Base-by-base conservation (phyloP, 2,329 filamentous ascomycete genomes). In the Chalaropsis ovoidea region DNA sequence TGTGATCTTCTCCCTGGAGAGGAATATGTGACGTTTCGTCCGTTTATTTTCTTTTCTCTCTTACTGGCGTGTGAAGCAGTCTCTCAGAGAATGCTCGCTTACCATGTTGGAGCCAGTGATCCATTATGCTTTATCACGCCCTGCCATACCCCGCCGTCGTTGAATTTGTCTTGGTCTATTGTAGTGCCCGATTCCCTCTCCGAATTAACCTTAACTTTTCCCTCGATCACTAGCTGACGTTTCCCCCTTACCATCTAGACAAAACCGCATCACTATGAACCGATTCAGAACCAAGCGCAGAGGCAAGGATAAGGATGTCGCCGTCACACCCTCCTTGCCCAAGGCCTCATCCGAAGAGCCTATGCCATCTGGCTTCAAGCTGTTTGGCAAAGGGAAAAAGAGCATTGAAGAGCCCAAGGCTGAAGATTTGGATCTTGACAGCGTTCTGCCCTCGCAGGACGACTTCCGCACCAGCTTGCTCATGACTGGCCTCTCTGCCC, bases 401-500 rank as follows among this genome's bases (percentile, higher is more conserved):
- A 72, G 76, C 0, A 77, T 75, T 10, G 80, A 80, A 58, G 83
- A 85, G 70, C 76, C 78, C 58, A 88, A 86, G 72, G 79, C 78
- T 67, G 82, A 89, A 68, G 54, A 76, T 96, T 60, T 87, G 56
- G 10, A 97, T 71, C 78, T 97, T 13, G 75, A 85, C 2, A 79
- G 79, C 13, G 92, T 85, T 0, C 79, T 99, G 1, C 94, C 94
- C 1, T 81, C 91, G 0, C 86, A 79, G 60, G 90, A 97, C 75
- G 87, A 97, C 72, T 97, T 99, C 75, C 85, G 94, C 66, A 99
- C 94, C 2, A 97, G 94, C 79, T 78, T 99, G 67, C 80, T 99
- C 68, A 95, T 99, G 93, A 92, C 90, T 0, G 93, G 92, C 52
- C 81, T 99, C 3, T 97, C 93, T 0, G 90, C 92, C 13, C 86